A percentile compares a stretch with the other conserved stretches of the same genome.
phyloP scores from a whole-genome alignment of 192 early-diverging fungal genomes.

The Globomyces pollinis-pini region DNA sequence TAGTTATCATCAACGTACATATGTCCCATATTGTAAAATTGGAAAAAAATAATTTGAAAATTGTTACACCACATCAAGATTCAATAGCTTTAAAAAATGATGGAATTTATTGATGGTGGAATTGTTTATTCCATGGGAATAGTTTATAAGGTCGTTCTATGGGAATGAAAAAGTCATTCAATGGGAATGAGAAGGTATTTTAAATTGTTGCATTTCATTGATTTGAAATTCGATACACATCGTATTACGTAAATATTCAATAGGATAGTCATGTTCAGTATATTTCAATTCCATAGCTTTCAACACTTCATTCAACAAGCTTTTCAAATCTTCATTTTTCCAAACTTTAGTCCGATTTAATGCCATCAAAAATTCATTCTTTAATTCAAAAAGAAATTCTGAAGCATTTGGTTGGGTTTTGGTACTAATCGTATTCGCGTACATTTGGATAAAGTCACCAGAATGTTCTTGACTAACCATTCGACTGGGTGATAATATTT shows the following conservation, averaged over 20 bases:
- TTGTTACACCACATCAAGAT: neutral
- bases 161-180: too few relatives aligned
- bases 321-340: conserved; percentile 16
- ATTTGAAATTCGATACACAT: too few relatives aligned
- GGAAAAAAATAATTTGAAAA: neutral
- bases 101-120: neutral
- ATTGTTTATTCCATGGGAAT: too few relatives aligned
- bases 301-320: conserved; percentile 9
- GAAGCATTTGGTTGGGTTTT: neutral
- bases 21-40: conserved; percentile 7
- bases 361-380: conserved; percentile 12
- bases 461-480: neutral
- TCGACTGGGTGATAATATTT: neutral
- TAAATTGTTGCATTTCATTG: too few relatives aligned
- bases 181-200: too few relatives aligned
- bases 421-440: neutral
- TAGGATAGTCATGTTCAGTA: too few relatives aligned
- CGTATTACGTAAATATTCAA: too few relatives aligned
- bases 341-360: conserved; percentile 8
- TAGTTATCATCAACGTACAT: neutral
- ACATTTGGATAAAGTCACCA: neutral
- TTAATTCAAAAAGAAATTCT: conserved; percentile 1
- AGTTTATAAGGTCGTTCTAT: too few relatives aligned
- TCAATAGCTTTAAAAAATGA: neutral
- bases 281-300: neutral